These are phyloP conservation scores for Bimuria novae-zelandiae DNA, from an alignment of 2,329 filamentous ascomycete species.

Conservation along the genomic window DNA sequence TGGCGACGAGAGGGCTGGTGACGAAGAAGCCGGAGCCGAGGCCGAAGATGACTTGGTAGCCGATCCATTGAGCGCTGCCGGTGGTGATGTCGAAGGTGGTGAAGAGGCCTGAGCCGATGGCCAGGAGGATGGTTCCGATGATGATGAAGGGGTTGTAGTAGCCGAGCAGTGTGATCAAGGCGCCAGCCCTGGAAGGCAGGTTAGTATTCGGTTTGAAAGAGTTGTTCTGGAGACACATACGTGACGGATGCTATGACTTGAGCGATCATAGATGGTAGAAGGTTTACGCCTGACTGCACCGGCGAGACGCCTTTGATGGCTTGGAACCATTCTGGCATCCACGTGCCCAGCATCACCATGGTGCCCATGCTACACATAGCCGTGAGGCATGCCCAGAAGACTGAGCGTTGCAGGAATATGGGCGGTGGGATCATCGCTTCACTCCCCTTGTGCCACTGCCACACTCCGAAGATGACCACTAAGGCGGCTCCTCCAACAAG, in stretches of 20 bases:
- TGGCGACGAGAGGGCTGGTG: conserved; percentile 46
- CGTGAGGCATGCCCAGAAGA: conserved; percentile 33
- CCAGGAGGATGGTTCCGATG: conserved; percentile 28
- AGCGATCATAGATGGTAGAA: conserved; percentile 40
- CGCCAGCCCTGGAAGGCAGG: conserved; percentile 22
- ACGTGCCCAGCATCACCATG: conserved; percentile 39
- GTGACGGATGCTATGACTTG: conserved; percentile 43
- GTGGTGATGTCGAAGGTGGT: conserved; percentile 22
- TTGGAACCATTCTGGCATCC: conserved; percentile 29
- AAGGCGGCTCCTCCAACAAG: conserved; percentile 52
- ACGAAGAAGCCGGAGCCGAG: conserved; percentile 47
- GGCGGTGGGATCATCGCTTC: conserved; percentile 48
- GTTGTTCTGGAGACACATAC: conserved; percentile 8
- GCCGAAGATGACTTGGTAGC: conserved; percentile 39
- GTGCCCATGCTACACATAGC: conserved; percentile 42
- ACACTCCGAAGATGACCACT: conserved; percentile 44
- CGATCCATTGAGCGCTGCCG: conserved; percentile 27
- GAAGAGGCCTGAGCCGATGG: conserved; percentile 31
- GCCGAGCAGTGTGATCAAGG: conserved; percentile 32
- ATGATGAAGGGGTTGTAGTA: conserved; percentile 45
- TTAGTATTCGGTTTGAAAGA: not conserved
- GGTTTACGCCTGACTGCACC: conserved; percentile 22
- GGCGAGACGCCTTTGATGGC: conserved; percentile 20
- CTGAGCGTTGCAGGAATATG: conserved; percentile 43
- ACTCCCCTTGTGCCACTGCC: conserved; percentile 29